Percentiles rank a stretch among this genome's conserved stretches.
Evolutionary conservation across 129 eudicot genomes (phyloP).

Genomic region (Arctium minus): DNA sequence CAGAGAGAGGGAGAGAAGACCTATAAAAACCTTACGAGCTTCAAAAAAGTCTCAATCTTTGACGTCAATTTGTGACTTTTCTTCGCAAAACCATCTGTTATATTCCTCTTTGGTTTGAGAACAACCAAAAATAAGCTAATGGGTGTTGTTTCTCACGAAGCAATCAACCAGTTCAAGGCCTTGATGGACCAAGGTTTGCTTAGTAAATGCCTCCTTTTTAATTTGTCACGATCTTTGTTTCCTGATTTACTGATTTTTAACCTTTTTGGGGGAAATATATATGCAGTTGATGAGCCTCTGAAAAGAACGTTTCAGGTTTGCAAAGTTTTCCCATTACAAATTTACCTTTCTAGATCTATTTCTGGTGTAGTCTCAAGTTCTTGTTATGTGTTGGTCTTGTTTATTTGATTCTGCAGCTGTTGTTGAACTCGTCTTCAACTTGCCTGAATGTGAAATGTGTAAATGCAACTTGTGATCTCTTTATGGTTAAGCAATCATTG

Average conservation of each 20-base stretch:
- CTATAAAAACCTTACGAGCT: background rate
- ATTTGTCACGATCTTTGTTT: background rate
- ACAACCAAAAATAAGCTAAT: constrained; percentile 15
- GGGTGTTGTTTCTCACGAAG: constrained; percentile 48
- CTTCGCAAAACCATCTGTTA: background rate
- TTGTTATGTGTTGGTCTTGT: background rate
- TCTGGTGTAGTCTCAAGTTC: background rate
- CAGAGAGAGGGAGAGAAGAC: background rate
- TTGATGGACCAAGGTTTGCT: constrained; percentile 60
- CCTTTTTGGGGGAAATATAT: background rate
- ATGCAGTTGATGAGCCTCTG: constrained; percentile 73
- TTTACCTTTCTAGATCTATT: background rate
- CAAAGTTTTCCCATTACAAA: constrained; percentile 9
- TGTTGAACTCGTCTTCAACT: background rate
- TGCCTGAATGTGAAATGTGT: background rate
- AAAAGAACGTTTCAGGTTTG: constrained; percentile 64
- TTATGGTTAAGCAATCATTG: too few species aligned
- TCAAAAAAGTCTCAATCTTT: background rate
- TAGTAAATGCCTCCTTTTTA: background rate
- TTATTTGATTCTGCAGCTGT: background rate
- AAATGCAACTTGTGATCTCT: background rate
- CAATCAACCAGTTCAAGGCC: constrained; percentile 45
- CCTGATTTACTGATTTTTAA: background rate
- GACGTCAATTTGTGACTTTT: background rate
- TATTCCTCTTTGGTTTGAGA: background rate